Conservation (phyloP, 441 rosid species). For the Syzygium malaccense region DNA sequence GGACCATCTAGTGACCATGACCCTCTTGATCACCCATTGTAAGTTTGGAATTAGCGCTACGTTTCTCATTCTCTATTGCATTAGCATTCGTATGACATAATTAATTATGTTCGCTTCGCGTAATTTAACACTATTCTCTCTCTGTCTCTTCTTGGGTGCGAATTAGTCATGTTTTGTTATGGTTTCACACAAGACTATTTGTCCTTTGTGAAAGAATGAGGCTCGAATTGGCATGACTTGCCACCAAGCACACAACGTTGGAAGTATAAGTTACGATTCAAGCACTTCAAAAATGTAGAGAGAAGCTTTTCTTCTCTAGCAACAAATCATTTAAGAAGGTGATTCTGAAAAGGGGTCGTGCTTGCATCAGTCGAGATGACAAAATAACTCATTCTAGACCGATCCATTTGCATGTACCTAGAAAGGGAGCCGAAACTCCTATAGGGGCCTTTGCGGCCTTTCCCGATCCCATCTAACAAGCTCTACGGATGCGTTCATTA, state of each 20-base stretch:
- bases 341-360: not conserved
- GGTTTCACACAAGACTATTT: not conserved
- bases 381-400: not conserved
- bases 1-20: slow-evolving; percentile 7
- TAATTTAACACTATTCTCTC: not conserved
- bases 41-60: not conserved
- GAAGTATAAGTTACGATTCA: not conserved
- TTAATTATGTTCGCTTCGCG: not conserved
- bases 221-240: not conserved
- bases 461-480: no score
- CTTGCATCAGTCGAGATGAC: accelerated
- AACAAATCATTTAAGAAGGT: not conserved
- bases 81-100: not conserved
- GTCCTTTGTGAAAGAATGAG: not conserved
- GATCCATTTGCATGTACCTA: not conserved
- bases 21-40: not conserved
- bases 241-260: not conserved
- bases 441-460: no score
- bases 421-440: no score
- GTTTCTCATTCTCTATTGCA: not conserved
- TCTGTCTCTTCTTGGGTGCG: not conserved
- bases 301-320: not conserved
- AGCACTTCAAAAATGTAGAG: not conserved
- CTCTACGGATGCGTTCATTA: no score
- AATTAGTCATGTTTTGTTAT: not conserved